Conservation (phyloP, 2,329 filamentous ascomycete genomes). For the Cercospora beticola region DNA sequence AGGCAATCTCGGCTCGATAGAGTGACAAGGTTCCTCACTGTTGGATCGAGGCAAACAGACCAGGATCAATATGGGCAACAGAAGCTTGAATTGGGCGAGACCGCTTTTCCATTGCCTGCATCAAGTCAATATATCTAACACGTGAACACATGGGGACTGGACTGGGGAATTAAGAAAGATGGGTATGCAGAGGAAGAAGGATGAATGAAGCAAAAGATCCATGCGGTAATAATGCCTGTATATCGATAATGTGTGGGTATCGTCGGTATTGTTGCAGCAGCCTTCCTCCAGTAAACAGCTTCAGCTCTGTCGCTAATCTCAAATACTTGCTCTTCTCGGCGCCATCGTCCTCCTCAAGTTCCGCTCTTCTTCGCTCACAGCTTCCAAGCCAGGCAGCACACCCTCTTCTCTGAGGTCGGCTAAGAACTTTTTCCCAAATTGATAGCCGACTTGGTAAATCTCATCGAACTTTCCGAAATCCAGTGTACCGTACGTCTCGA, state of each 20-base stretch:
- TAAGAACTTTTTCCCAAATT: slow-evolving; percentile 79
- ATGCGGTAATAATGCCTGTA: not conserved
- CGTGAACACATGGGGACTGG: not conserved
- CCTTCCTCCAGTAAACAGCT: not conserved
- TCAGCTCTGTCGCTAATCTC: slow-evolving; percentile 1
- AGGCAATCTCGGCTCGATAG: not conserved
- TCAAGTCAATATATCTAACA: not conserved
- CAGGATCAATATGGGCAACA: not conserved
- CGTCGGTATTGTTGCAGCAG: not conserved
- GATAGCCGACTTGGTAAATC: slow-evolving; percentile 86
- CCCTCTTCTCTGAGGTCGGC: slow-evolving; percentile 75
- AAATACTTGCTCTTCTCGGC: slow-evolving; percentile 51
- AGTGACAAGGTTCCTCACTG: not conserved
- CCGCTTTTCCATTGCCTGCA: not conserved
- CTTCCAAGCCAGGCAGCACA: slow-evolving; percentile 60
- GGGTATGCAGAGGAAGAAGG: not conserved
- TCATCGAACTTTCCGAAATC: slow-evolving; percentile 98
- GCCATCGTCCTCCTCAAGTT: slow-evolving; percentile 55
- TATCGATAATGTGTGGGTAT: slow-evolving; percentile 2
- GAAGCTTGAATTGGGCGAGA: not conserved
- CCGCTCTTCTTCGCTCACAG: slow-evolving; percentile 50
- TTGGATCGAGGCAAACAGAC: not conserved
- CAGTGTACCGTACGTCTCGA: slow-evolving; percentile 88
- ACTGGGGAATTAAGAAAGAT: not conserved
- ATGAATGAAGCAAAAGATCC: not conserved